These are phyloP conservation scores for Dactylonectria macrodidyma DNA, from an alignment of 2,329 filamentous ascomycete genomes.

Conservation along the genomic window DNA sequence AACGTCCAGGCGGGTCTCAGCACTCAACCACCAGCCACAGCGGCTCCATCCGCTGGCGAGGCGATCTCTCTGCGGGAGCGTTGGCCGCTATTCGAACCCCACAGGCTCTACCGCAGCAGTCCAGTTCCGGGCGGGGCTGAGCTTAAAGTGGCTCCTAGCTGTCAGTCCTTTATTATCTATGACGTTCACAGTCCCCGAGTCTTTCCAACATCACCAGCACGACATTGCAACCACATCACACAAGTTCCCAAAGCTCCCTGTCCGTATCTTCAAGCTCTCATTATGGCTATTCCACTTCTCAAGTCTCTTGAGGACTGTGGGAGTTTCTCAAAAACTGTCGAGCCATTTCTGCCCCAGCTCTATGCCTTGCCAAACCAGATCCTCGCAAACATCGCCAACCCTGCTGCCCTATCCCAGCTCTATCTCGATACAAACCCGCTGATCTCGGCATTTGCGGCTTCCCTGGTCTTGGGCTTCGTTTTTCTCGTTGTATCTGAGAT, in stretches of 20 bases:
- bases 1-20: constrained; percentile 31
- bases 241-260: background rate
- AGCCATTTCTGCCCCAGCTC: constrained; percentile 81
- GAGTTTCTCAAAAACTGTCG: constrained; percentile 81
- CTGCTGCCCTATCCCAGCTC: constrained; percentile 75
- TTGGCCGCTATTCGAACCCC: constrained; percentile 20
- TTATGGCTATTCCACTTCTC: constrained; percentile 81
- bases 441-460: constrained; percentile 80
- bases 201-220: background rate
- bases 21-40: constrained; percentile 42
- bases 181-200: constrained; percentile 14
- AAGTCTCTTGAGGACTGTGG: constrained; percentile 81
- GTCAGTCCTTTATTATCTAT: constrained; percentile 17
- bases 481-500: constrained; percentile 85
- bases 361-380: constrained; percentile 78
- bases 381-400: constrained; percentile 71
- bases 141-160: constrained; percentile 17
- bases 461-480: constrained; percentile 78
- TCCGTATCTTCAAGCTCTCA: constrained; percentile 24
- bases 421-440: constrained; percentile 92
- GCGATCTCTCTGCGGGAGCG: constrained; percentile 21
- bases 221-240: constrained; percentile 10
- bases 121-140: constrained; percentile 9
- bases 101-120: constrained; percentile 17
- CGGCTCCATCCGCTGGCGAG: constrained; percentile 39